Conservation (phyloP, 1,139 yeast genomes). For the Blastobotrys capitulatus region DNA sequence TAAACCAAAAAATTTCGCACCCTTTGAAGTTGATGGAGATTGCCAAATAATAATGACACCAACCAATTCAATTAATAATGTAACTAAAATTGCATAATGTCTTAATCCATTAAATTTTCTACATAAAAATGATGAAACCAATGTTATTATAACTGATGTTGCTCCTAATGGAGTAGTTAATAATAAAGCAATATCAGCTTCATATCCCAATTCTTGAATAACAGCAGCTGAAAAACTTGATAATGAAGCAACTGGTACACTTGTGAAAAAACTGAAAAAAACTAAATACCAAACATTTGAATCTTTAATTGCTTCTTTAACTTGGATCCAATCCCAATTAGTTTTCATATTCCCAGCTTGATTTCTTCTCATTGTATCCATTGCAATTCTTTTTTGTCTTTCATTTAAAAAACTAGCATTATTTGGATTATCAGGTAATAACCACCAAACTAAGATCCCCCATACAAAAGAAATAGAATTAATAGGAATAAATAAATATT, state of each 20-base stretch:
- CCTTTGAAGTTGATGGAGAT: constrained; percentile 5
- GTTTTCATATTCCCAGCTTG: constrained; percentile 36
- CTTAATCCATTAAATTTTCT: constrained; percentile 9
- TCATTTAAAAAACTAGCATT: constrained; percentile 45
- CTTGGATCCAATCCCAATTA: constrained; percentile 44
- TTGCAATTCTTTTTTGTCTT: constrained; percentile 15
- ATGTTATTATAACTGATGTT: constrained; percentile 12
- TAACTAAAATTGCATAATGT: constrained; percentile 8
- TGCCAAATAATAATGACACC: constrained; percentile 16
- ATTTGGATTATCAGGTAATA: constrained; percentile 48
- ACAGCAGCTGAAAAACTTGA: constrained; percentile 19
- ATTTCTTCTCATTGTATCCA: constrained; percentile 11
- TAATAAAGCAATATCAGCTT: constrained; percentile 37
- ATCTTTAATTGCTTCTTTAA: constrained; percentile 22
- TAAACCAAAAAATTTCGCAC: constrained; percentile 13
- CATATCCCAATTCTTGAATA: constrained; percentile 31
- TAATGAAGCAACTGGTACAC: constrained; percentile 22
- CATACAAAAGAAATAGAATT: constrained; percentile 22
- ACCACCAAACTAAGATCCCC: constrained; percentile 45
- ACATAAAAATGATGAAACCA: constrained; percentile 9
- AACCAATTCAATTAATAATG: constrained; percentile 9
- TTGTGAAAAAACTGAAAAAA: constrained; percentile 15
- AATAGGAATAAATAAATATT: constrained; percentile 13
- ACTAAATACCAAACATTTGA: constrained; percentile 34
- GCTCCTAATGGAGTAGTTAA: constrained; percentile 37